Percentiles rank a stretch among this genome's conserved stretches.
phyloP scores from a whole-genome alignment of 805 yeast genomes.

The Candida succiphila region DNA sequence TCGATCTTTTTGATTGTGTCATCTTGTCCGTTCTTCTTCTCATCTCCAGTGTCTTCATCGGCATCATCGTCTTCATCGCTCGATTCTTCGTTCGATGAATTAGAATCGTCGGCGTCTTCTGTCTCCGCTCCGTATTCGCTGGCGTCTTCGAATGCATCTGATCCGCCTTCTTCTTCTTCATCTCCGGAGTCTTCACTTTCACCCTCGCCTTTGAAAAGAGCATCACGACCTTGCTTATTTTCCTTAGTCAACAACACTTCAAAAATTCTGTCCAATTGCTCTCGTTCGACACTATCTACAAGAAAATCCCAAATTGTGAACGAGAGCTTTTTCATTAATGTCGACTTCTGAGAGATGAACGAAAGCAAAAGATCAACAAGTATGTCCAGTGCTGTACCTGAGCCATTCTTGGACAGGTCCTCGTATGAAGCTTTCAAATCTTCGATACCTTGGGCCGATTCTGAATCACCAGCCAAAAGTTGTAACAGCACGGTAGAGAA shows the following conservation, averaged over 20 bases:
- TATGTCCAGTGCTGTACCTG: conserved; percentile 28
- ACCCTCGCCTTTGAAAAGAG: conserved; percentile 58
- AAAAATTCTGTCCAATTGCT: conserved; percentile 38
- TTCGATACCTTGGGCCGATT: conserved; percentile 62
- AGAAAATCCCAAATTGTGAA: conserved; percentile 39
- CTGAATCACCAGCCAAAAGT: conserved; percentile 67
- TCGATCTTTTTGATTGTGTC: conserved; percentile 23
- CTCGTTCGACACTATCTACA: conserved; percentile 30
- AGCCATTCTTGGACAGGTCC: conserved; percentile 27
- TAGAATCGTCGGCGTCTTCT: conserved; percentile 33
- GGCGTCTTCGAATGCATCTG: conserved; percentile 24
- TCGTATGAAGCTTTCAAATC: conserved; percentile 61
- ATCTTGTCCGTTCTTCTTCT: conserved; percentile 23
- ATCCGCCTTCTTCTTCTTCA: conserved; percentile 33
- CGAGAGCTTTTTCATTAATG: conserved; percentile 47
- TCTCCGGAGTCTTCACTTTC: conserved; percentile 35
- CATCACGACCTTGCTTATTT: conserved; percentile 70
- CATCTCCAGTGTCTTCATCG: conserved; percentile 14
- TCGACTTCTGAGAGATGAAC: conserved; percentile 45
- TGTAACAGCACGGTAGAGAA: conserved; percentile 72
- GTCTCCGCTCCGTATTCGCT: conserved; percentile 27
- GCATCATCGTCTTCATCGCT: conserved; percentile 13
- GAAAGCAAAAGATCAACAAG: conserved; percentile 44
- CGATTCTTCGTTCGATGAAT: conserved; percentile 28
- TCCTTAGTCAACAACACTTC: conserved; percentile 60